These are phyloP conservation scores for Lichtheimia ramosa DNA, from an alignment of 371 early-diverging fungal genomes.

Conservation along the genomic window DNA sequence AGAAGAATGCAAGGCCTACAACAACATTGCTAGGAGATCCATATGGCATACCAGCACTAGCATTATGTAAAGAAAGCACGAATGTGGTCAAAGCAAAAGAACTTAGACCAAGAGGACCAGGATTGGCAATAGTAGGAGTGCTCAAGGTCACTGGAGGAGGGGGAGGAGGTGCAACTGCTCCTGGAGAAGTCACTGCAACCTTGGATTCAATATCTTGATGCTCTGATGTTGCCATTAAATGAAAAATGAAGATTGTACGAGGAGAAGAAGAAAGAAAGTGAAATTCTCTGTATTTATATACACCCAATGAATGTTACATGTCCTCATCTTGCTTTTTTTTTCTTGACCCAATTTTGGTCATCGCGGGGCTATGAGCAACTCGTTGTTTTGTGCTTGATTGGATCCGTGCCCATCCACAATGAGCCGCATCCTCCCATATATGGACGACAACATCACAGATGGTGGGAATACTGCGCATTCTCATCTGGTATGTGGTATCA, in stretches of 20 bases:
- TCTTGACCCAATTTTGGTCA: neutral
- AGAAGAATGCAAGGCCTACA: constrained; percentile 74
- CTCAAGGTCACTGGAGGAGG: constrained; percentile 10
- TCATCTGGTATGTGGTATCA: neutral
- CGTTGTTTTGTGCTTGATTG: neutral
- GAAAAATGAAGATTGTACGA: too few relatives aligned
- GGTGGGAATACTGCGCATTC: too few relatives aligned
- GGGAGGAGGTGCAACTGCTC: neutral
- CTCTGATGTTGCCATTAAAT: neutral
- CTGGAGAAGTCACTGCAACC: neutral
- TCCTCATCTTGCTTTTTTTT: neutral
- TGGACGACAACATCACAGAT: neutral
- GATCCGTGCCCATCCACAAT: neutral
- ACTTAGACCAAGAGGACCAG: constrained; percentile 76
- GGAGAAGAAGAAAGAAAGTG: neutral
- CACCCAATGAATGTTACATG: neutral
- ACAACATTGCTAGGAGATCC: constrained; percentile 61
- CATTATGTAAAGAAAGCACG: constrained; percentile 68
- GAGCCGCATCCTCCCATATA: constrained; percentile 1
- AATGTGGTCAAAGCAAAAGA: constrained; percentile 81
- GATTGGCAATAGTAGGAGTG: constrained; percentile 55
- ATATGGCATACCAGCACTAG: constrained; percentile 65
- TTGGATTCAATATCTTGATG: constrained; percentile 14
- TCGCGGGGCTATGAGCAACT: constrained; percentile 1
- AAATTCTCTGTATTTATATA: constrained; percentile 10